Evolutionary conservation across 2,329 filamentous ascomycete species (phyloP).

Genomic region (Paraconiothyrium brasiliense): DNA sequence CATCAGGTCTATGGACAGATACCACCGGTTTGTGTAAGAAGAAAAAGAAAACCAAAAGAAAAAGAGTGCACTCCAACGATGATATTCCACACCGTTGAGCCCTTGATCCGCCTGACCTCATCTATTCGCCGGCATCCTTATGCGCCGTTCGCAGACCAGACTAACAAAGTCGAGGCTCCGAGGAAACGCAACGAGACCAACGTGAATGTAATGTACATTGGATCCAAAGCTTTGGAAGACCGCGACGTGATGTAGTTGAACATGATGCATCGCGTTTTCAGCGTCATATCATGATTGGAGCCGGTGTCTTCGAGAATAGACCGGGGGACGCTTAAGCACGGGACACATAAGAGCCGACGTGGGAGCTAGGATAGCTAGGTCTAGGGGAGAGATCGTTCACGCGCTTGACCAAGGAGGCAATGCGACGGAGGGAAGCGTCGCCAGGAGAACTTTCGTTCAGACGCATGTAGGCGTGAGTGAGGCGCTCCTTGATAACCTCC

Average conservation of each 20-base stretch:
- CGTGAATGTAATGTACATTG: conserved; percentile 9
- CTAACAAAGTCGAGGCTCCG: conserved; percentile 4
- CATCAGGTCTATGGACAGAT: conserved; percentile 5
- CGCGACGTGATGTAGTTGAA: not conserved
- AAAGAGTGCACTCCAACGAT: conserved; percentile 15
- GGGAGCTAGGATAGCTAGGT: conserved; percentile 26
- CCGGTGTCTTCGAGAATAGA: conserved; percentile 20
- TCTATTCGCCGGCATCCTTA: conserved; percentile 1
- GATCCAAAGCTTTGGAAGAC: not conserved
- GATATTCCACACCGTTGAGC: conserved; percentile 20
- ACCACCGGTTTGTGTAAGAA: conserved; percentile 7
- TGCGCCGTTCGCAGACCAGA: conserved; percentile 5
- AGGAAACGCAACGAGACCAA: conserved; percentile 5
- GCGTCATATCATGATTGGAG: conserved; percentile 26
- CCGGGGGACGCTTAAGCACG: not conserved
- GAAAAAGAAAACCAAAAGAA: conserved; percentile 11
- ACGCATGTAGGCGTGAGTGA: conserved; percentile 66
- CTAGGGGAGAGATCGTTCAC: conserved; percentile 45
- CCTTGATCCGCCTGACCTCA: not conserved
- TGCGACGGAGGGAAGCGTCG: conserved; percentile 62
- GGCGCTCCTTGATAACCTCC: conserved; percentile 65
- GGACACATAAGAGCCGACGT: conserved; percentile 21
- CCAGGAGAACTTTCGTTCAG: conserved; percentile 63
- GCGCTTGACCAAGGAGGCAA: conserved; percentile 55
- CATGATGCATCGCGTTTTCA: conserved; percentile 38